These are phyloP conservation scores for Lavandula angustifolia DNA, from an alignment of 257 asterid species.

Conservation along the genomic window DNA sequence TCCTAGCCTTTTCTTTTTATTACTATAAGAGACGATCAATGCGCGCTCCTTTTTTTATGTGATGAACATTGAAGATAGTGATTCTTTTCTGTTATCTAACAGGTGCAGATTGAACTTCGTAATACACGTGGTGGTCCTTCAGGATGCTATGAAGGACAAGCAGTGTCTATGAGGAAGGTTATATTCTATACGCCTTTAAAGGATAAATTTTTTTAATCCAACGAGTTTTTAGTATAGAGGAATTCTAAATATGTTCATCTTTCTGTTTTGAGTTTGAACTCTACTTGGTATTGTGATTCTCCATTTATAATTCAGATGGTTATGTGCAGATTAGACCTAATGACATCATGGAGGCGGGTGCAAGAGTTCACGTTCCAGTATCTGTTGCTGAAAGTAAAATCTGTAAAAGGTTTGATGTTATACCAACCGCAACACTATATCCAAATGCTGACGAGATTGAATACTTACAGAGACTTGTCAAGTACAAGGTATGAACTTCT, in stretches of 20 bases:
- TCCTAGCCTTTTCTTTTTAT: constrained; percentile 17
- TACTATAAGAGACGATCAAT: background rate
- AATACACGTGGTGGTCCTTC: constrained; percentile 34
- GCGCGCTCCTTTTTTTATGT: background rate
- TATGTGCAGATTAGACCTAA: constrained; percentile 63
- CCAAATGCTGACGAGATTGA: constrained; percentile 97
- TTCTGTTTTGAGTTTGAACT: background rate
- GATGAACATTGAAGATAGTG: constrained; percentile 12
- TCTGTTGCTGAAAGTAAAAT: constrained; percentile 72
- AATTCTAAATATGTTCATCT: background rate
- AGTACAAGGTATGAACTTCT: constrained; percentile 61
- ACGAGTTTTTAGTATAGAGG: background rate
- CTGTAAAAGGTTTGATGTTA: constrained; percentile 80
- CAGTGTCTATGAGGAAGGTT: constrained; percentile 61
- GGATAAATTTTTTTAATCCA: constrained; percentile 2
- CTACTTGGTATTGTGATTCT: constrained; percentile 14
- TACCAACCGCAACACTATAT: constrained; percentile 76
- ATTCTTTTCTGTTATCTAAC: constrained; percentile 16
- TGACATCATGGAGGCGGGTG: constrained; percentile 70
- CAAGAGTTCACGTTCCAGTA: constrained; percentile 66
- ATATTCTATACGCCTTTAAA: constrained; percentile 34
- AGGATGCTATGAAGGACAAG: constrained; percentile 32
- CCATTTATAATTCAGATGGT: constrained; percentile 21
- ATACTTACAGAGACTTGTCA: constrained; percentile 78
- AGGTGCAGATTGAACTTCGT: constrained; percentile 65